Conservation (phyloP, 345 rosid species). For the Camelina sativa region DNA sequence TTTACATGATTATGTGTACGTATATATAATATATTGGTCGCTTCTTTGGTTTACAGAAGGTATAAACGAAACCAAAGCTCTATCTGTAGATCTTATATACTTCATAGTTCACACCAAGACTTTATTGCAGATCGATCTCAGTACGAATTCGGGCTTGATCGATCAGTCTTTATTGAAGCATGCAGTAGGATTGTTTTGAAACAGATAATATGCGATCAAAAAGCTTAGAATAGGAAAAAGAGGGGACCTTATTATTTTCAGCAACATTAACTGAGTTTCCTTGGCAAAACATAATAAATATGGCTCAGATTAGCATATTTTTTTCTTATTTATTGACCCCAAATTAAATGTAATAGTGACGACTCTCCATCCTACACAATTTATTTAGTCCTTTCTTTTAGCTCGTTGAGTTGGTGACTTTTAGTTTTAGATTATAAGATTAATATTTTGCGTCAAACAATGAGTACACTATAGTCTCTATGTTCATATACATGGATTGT, state of each 20-base stretch:
- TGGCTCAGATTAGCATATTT: slow-evolving; percentile 36
- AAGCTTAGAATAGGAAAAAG: slow-evolving; percentile 28
- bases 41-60: no score
- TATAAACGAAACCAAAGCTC: no score
- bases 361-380: slow-evolving; percentile 32
- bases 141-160: slow-evolving; percentile 13
- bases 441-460: not conserved
- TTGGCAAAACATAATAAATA: slow-evolving; percentile 31
- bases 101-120: no score
- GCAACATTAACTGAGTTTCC: slow-evolving; percentile 26
- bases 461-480: not conserved
- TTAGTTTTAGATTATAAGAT: no score
- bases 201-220: slow-evolving; percentile 5
- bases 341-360: slow-evolving; percentile 41
- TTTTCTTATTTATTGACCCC: slow-evolving; percentile 30
- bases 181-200: not conserved
- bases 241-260: slow-evolving; percentile 33
- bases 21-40: no score
- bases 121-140: not conserved
- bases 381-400: slow-evolving; percentile 27
- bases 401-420: not conserved
- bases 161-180: slow-evolving; percentile 8
- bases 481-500: not conserved
- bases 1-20: no score
- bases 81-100: no score